Evolutionary conservation across 1,284 basidiomycete genomes (phyloP), one percentile per base, ranked within the genome.

Genomic region (Marasmius tenuissimus): DNA sequence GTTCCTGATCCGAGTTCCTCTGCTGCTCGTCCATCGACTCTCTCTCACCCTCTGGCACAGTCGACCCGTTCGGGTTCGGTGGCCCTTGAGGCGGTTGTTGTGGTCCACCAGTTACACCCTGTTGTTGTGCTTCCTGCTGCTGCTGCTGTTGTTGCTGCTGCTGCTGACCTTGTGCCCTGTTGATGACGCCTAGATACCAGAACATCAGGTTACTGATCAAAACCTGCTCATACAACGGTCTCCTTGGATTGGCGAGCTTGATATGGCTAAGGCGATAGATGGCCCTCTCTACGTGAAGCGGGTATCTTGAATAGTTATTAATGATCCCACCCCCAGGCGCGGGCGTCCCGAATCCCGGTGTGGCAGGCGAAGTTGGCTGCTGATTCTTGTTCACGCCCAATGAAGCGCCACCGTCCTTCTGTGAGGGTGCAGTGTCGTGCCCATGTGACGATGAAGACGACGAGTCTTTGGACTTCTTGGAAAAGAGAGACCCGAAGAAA

Each of bases 171-270:
- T 87, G 88, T 35, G 87, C 82, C 76, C 92, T 95, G 74, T 98
- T 98, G 77, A 99, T 97, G 66, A 99, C 87, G n/a, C 94, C 93
- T 45, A 99, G 84, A 74, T 99, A 99, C 97, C 97, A 99, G 82
- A 99, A 99, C 96, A 98, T 99, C 68, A 99, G 82, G 75, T 99
- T 99, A 70, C 95, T 97, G 75, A 99, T 99, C 64, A 99, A 79
- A 56, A 99, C 97, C 75, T 99, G 97, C 78, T 99, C 97, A 71
- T 97, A 98, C 16, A 99, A 81, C 18, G 97, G 96, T 49, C 97
- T 83, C 58, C 97, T 85, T 10, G 97, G 96, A 75, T 99, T 98
- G 27, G 97, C 97, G 50, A 99, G 83, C 77, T 99, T 99, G 82
- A 99, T 98, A 73, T 99, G 97, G 73, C 93, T 96, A 57, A 99